phyloP scores from a whole-genome alignment of 2,329 filamentous ascomycete species.

The Penicillium sp. region DNA sequence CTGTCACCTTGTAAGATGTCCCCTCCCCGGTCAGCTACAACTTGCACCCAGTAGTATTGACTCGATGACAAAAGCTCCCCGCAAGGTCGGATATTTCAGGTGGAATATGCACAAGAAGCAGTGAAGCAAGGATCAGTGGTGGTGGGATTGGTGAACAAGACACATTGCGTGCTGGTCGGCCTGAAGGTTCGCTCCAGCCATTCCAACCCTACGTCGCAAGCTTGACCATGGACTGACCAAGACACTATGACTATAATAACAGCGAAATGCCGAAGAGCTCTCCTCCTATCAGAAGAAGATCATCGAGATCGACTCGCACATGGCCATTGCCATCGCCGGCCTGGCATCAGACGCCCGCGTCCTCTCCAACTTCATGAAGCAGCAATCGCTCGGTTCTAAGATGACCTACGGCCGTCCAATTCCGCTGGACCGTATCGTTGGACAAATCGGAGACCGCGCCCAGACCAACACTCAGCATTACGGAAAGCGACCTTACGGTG shows the following conservation, averaged over 20 bases:
- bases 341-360: constrained; percentile 97
- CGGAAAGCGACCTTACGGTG: constrained; percentile 93
- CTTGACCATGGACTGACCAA: constrained; percentile 3
- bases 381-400: constrained; percentile 93
- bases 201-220: neutral
- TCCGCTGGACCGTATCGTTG: constrained; percentile 82
- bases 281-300: constrained; percentile 99
- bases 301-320: constrained; percentile 92
- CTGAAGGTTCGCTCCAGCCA: constrained; percentile 70
- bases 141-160: constrained; percentile 96
- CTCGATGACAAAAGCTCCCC: constrained; percentile 68
- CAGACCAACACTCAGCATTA: constrained; percentile 98
- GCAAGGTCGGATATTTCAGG: constrained; percentile 98
- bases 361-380: constrained; percentile 99
- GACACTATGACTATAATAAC: constrained; percentile 10
- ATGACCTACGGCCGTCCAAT: constrained; percentile 95
- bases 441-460: constrained; percentile 91
- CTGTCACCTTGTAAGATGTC: constrained; percentile 84
- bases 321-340: constrained; percentile 92
- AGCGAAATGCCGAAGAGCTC: constrained; percentile 98
- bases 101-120: constrained; percentile 97
- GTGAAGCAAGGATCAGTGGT: constrained; percentile 99
- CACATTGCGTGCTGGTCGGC: constrained; percentile 91
- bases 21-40: constrained; percentile 16
- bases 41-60: constrained; percentile 12